Percentiles rank a stretch among this genome's conserved stretches.
These are phyloP conservation scores for Globisporangium echinulatum DNA, from an alignment of 352 stramenopile genomes.

Conservation along the genomic window DNA sequence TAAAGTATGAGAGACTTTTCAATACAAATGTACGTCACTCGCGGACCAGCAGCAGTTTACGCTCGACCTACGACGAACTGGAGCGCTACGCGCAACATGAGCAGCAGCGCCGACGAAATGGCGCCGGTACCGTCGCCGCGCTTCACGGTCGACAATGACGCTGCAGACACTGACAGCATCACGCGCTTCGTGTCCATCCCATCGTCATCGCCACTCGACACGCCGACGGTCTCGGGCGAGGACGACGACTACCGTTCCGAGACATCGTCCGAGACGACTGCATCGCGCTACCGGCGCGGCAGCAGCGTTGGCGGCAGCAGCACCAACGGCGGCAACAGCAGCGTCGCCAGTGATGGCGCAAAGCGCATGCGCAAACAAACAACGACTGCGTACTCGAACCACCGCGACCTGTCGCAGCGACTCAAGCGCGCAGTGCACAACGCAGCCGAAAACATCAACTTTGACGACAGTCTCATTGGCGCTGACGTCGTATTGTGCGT, in stretches of 20 bases:
- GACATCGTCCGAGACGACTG: slow-evolving; percentile 55
- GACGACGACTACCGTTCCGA: slow-evolving; percentile 79
- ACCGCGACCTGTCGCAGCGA: slow-evolving; percentile 49
- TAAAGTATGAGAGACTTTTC: too few relatives aligned
- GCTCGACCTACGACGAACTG: too few relatives aligned
- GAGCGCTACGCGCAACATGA: not conserved
- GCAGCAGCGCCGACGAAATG: not conserved
- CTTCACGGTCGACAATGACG: not conserved
- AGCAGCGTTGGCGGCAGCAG: not conserved
- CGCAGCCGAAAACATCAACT: slow-evolving; percentile 20
- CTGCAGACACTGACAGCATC: not conserved
- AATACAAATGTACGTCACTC: too few relatives aligned
- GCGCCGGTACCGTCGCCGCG: too few relatives aligned
- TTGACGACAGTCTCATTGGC: slow-evolving; percentile 56
- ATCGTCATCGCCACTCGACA: slow-evolving; percentile 43
- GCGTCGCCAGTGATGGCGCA: not conserved
- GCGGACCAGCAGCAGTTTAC: too few relatives aligned
- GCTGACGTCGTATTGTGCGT: slow-evolving; percentile 74
- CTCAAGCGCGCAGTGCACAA: slow-evolving; percentile 45
- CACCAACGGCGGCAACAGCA: not conserved
- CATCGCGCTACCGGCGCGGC: slow-evolving; percentile 10
- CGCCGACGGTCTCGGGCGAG: slow-evolving; percentile 46
- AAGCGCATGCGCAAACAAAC: slow-evolving; percentile 27
- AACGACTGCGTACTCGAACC: slow-evolving; percentile 46
- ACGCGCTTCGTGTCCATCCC: not conserved